Percentiles rank a stretch among this genome's conserved stretches.
phyloP scores from a whole-genome alignment of 2,329 filamentous ascomycete species.

The Stachybotrys echinatus region DNA sequence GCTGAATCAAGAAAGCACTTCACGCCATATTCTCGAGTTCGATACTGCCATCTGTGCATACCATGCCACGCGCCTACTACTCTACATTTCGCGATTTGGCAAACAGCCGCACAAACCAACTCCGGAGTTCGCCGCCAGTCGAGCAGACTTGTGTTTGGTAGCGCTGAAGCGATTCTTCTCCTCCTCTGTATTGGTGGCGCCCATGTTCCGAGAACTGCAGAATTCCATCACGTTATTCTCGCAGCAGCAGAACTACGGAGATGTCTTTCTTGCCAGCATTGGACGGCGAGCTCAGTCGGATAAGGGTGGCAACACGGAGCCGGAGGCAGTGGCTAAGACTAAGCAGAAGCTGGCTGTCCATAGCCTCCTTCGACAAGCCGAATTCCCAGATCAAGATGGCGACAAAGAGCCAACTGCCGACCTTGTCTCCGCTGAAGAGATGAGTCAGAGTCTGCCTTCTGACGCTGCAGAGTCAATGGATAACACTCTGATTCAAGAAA shows the following conservation, averaged over 20 bases:
- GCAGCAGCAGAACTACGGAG: slow-evolving; percentile 2
- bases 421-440: neutral
- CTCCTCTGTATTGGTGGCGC: slow-evolving; percentile 13
- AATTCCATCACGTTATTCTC: slow-evolving; percentile 10
- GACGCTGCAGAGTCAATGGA: neutral
- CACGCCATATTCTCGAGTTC: neutral
- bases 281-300: too few species aligned
- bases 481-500: too few species aligned
- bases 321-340: slow-evolving; percentile 7
- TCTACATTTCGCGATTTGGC: slow-evolving; percentile 9
- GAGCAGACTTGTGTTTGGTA: slow-evolving; percentile 18
- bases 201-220: slow-evolving; percentile 20
- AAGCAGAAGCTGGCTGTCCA: slow-evolving; percentile 20
- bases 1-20: too few species aligned
- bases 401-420: neutral
- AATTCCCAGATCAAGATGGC: slow-evolving; percentile 15
- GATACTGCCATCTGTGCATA: neutral
- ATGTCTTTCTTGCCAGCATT: neutral
- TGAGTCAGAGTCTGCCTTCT: neutral
- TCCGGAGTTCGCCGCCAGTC: slow-evolving; percentile 16
- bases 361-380: slow-evolving; percentile 18
- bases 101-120: slow-evolving; percentile 6
- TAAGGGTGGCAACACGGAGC: neutral
- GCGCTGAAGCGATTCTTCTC: slow-evolving; percentile 19
- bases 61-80: neutral